Base-by-base conservation (phyloP, 768 basidiomycete genomes). In the Rhodosporidiobolus odoratus region DNA sequence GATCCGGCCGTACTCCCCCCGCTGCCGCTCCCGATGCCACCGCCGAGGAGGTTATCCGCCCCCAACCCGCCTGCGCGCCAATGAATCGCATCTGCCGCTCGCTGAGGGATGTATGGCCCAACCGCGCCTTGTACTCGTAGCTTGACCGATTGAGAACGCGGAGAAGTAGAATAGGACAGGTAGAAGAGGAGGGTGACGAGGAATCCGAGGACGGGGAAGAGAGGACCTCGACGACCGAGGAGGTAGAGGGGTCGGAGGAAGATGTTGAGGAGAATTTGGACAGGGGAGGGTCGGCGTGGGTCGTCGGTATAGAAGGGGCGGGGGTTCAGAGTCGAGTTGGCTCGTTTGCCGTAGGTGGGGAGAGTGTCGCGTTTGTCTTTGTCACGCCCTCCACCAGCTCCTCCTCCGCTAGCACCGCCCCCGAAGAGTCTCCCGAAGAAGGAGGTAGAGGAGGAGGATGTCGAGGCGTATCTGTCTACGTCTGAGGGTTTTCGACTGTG, bases 161-260 rank as follows among this genome's bases (percentile, higher is more conserved):
- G 62, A 19, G 68, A 66, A 16, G 75, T 62, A 35, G 75, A 72
- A 48, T 65, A 73, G 54, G 61, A 56, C 53, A 73, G 59, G 66
- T 64, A 65, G 35, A 72, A 27, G 58, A 66, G 35, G 66, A 74
- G 41, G 61, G 67, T n/a, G 53, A 62, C 23, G 67, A 72, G 10
- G 41, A 56, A 25, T 16, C 52, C 68, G 61, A 72, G 27, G 59
- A 74, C 27, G 35, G 71, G 73, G 45, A 70, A 45, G 58, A 76
- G 40, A 2, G 75, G 75, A 16, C 73, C 71, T 4, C 73, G 69
- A 0, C 75, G 64, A 8, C 56, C 62, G 45, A 76, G 70, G 48
- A 76, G 45, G 62, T 71, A 72, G 48, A 76, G 16, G 2, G 75
- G 75, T 4, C 75, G 73, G 30, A 74, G 59, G 50, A 70, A 10